Conservation (phyloP, 169 alveolate species). For the Fabrea salina region DNA sequence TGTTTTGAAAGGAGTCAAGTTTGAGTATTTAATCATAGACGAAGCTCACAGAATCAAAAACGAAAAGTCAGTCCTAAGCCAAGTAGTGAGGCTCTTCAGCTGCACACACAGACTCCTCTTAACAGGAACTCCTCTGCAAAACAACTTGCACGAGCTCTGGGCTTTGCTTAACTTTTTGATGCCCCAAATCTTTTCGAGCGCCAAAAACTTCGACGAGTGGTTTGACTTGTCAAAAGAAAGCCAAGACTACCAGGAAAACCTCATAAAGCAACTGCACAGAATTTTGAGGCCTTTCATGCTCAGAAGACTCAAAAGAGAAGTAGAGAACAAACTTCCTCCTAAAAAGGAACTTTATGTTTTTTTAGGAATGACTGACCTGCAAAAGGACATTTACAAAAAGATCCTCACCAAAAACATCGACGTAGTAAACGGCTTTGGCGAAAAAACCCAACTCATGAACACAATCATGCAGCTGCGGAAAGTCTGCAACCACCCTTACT, state of each 20-base stretch:
- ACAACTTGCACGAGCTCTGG: conserved; percentile 89
- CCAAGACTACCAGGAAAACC: conserved; percentile 16
- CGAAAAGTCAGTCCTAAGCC: conserved; percentile 86
- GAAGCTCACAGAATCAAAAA: conserved; percentile 95
- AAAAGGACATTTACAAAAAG: conserved; percentile 79
- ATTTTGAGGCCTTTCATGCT: conserved; percentile 91
- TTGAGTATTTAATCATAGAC: conserved; percentile 93
- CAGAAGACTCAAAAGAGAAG: conserved; percentile 91
- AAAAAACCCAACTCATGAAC: conserved; percentile 80
- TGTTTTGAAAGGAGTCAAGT: conserved; percentile 66
- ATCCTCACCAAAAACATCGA: conserved; percentile 70
- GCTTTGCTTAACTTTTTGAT: conserved; percentile 82
- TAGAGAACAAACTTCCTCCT: conserved; percentile 90
- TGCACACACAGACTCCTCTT: conserved; percentile 83
- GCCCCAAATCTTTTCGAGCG: conserved; percentile 85
- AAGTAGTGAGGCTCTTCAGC: conserved; percentile 73
- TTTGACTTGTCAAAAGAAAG: conserved; percentile 83
- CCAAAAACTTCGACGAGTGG: conserved; percentile 91
- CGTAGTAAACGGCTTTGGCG: conserved; percentile 65
- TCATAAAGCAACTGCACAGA: conserved; percentile 86
- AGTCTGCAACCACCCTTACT: conserved; percentile 92
- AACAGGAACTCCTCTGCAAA: conserved; percentile 91
- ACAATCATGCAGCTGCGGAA: conserved; percentile 92
- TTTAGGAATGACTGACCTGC: conserved; percentile 89
- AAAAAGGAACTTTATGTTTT: conserved; percentile 89